These are phyloP conservation scores for Lichtheimia ramosa DNA, from an alignment of 371 early-diverging fungal genomes.

Conservation along the genomic window DNA sequence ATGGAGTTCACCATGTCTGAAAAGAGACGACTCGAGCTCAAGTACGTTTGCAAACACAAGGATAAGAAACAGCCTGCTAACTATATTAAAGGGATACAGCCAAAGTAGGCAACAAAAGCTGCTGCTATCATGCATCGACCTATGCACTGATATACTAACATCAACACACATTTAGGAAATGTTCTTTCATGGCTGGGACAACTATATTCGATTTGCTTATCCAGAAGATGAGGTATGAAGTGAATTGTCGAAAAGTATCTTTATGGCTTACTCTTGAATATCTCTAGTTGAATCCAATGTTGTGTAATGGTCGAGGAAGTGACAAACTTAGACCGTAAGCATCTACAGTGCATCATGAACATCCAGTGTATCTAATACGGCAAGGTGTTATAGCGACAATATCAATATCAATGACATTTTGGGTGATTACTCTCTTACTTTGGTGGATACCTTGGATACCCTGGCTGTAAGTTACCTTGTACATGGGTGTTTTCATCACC, in stretches of 20 bases:
- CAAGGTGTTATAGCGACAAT: constrained; percentile 37
- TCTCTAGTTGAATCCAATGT: constrained; percentile 75
- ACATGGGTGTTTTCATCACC: not conserved
- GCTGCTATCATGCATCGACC: not conserved
- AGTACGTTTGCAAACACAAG: not conserved
- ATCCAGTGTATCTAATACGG: not conserved
- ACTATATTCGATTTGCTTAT: constrained; percentile 85
- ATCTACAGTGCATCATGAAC: not conserved
- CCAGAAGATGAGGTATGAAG: constrained; percentile 84
- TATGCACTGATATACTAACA: not conserved
- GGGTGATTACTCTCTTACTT: constrained; percentile 88
- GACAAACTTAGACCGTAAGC: constrained; percentile 71
- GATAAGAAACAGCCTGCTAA: not conserved
- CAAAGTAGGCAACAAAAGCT: constrained; percentile 2
- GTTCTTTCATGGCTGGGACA: constrained; percentile 85
- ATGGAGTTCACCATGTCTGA: constrained; percentile 4
- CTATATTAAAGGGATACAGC: constrained; percentile 7
- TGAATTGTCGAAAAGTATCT: not conserved
- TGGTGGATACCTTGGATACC: constrained; percentile 89
- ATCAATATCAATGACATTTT: constrained; percentile 86
- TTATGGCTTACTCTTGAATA: not conserved
- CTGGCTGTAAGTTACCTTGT: constrained; percentile 60
- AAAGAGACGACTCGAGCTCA: constrained; percentile 7
- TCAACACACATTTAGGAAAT: constrained; percentile 59
- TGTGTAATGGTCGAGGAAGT: constrained; percentile 80